These are phyloP conservation scores for Neurospora cerealis DNA, from an alignment of 495 filamentous ascomycete species.

Conservation along the genomic window DNA sequence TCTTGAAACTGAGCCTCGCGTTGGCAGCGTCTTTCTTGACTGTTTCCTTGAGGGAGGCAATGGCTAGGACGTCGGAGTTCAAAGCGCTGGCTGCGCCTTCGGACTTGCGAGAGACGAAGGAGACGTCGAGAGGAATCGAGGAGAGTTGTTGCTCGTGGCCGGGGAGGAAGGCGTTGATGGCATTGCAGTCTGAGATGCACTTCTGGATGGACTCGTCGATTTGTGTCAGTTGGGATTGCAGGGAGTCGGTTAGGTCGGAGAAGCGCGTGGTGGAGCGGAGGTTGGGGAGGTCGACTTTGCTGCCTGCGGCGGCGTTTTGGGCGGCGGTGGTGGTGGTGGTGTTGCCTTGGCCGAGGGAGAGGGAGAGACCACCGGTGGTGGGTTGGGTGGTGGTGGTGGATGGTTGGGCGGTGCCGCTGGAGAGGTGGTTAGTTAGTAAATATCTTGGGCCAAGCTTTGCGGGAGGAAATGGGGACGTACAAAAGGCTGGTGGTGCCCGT, in stretches of 20 bases:
- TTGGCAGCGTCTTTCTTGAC: constrained; percentile 59
- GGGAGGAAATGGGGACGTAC: constrained; percentile 28
- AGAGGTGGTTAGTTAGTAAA: constrained; percentile 8
- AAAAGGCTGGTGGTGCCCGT: constrained; percentile 29
- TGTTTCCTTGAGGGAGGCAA: constrained; percentile 53
- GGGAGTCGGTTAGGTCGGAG: constrained; percentile 70
- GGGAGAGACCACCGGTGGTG: constrained; percentile 17
- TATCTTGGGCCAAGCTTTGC: not conserved
- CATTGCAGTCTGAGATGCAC: constrained; percentile 50
- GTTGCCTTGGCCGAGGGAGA: constrained; percentile 34
- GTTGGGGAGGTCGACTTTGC: constrained; percentile 65
- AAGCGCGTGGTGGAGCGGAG: constrained; percentile 81
- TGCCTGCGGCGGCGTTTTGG: constrained; percentile 52
- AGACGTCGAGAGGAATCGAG: constrained; percentile 63
- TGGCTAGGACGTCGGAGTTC: constrained; percentile 60
- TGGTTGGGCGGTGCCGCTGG: constrained; percentile 14
- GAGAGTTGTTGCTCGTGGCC: constrained; percentile 53
- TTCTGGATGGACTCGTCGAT: constrained; percentile 65
- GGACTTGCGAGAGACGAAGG: constrained; percentile 60
- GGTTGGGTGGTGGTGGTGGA: not conserved
- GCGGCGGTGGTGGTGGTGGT: constrained; percentile 18
- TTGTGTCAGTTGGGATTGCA: constrained; percentile 53
- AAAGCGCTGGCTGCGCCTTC: constrained; percentile 64
- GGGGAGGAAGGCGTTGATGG: constrained; percentile 52
- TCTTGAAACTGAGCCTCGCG: constrained; percentile 63